Evolutionary conservation across 2,329 filamentous ascomycete genomes (phyloP), one percentile per base, ranked within the genome.

Genomic region (Fusarium citri): DNA sequence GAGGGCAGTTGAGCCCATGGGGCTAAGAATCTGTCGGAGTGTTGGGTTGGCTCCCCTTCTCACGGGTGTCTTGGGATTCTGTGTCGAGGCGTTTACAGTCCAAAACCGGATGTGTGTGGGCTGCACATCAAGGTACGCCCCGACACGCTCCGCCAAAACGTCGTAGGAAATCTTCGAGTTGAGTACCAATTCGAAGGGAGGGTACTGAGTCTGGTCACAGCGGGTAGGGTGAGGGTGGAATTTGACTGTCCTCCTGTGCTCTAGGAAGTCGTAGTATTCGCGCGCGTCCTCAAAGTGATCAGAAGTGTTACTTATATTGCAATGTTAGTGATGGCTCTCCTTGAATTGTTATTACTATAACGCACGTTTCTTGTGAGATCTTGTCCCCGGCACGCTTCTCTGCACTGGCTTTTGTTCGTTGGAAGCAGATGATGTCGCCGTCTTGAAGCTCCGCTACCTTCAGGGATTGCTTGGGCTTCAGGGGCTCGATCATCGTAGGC

Each of bases 361-460:
- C 79, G 48, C 60, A 80, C 78, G 68, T 51, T 59, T 81, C 79
- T 59, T 76, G 77, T 20, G 59, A 59, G 18, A 75, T 41, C 59
- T 77, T 78, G 25, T 80, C 78, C 12, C 72, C 48, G 4, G 71
- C 34, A 9, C 74, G 70, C 42, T 75, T 71, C 40, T 75, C 72
- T 7, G 50, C 54, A 4, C 83, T 77, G 7, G 78, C 78, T 75
- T 86, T 81, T 26, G 86, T 83, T 64, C 88, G 88, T 78, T 99
- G 96, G 82, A 98, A 98, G 77, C 94, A 97, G 59, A 99, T 89
- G 72, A 99, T 97, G 77, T 99, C 96, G 50, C 96, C 96, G 75
- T 99, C 95, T 78, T 98, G 95, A 25, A 99, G 92, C 79, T 99
- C 97, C 3, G 96, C 96, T 64, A 93, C 90, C 71, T 94, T 92